These are phyloP conservation scores for Candida smagusa DNA, from an alignment of 1,139 yeast genomes.

Conservation along the genomic window DNA sequence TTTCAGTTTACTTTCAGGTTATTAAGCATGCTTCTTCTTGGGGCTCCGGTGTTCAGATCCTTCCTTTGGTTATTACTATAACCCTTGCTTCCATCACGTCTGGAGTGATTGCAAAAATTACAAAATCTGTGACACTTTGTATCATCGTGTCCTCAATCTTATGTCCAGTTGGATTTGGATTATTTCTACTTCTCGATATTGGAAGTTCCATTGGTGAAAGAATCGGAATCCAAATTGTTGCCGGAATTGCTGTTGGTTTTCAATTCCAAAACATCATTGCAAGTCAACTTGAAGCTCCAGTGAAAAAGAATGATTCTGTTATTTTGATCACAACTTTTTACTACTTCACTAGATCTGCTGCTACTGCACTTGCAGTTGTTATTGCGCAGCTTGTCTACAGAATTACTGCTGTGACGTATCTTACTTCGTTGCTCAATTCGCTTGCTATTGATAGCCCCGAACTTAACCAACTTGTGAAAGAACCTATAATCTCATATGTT, in stretches of 20 bases:
- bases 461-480: conserved; percentile 12
- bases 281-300: conserved; percentile 21
- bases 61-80: conserved; percentile 19
- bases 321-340: conserved; percentile 18
- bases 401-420: conserved; percentile 14
- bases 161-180: conserved; percentile 17
- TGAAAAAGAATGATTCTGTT: conserved; percentile 16
- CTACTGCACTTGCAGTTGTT: conserved; percentile 19
- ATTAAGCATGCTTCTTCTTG: conserved; percentile 16
- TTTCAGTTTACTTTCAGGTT: conserved; percentile 24
- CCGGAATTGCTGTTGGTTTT: conserved; percentile 20
- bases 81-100: conserved; percentile 17
- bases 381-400: conserved; percentile 16
- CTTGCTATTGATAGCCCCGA: conserved; percentile 15
- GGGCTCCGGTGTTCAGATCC: conserved; percentile 19
- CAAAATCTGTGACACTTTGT: conserved; percentile 15
- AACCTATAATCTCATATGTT: conserved; percentile 20
- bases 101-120: conserved; percentile 16
- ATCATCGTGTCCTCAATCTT: conserved; percentile 16
- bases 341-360: conserved; percentile 17
- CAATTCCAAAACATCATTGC: conserved; percentile 21
- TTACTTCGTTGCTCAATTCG: conserved; percentile 13
- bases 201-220: conserved; percentile 11
- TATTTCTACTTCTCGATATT: conserved; percentile 13
- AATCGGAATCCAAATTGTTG: conserved; percentile 18